Base-by-base conservation (phyloP, 768 basidiomycete species). In the Suillus ampliporus region DNA sequence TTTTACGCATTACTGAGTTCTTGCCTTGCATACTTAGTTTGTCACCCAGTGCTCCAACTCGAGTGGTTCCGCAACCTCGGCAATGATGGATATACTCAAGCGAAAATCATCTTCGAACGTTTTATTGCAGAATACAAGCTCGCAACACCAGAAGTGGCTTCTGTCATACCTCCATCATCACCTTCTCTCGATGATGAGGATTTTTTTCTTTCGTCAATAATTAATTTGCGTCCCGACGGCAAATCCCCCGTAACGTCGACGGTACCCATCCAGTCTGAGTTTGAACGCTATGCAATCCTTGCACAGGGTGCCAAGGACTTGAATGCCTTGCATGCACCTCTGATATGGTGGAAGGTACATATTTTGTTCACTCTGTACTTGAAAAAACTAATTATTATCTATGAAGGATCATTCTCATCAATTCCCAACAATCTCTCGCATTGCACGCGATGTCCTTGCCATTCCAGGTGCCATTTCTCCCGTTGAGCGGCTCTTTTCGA, bases 381-480 rank as follows among this genome's bases (percentile, higher is more conserved):
- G n/a, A n/a, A n/a, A n/a, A n/a, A n/a, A n/a, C n/a, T n/a, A n/a
- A n/a, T n/a, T n/a, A 14, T 6, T 34, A 57, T 57, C 26, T 35
- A 51, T 41, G 40, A 52, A 76, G 72, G 61, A 58, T 2, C 67
- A 72, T 65, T 66, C 54, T 1, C 31, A 65, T 7, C 62, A 64
- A 21, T 77, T 74, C 43, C 77, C 74, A 0, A 67, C 65, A 9
- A 57, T 76, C 31, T 66, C 75, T 13, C 52, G 62, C 44, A 76
- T 78, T 61, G 75, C 74, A 19, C 67, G 67, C 1, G 72, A 78
- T 65, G 73, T 66, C 61, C 68, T 78, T 11, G 73, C 76, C 31
- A 76, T 78, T 58, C 74, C 76, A 7, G 75, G 67, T 8, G 70
- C 76, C 1, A 74, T 72, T 62, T 70, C 74, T 7, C 75, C 77